Evolutionary conservation across 2,329 filamentous ascomycete genomes (phyloP), one percentile per base, ranked within the genome.

Genomic region (Claviceps sp.): DNA sequence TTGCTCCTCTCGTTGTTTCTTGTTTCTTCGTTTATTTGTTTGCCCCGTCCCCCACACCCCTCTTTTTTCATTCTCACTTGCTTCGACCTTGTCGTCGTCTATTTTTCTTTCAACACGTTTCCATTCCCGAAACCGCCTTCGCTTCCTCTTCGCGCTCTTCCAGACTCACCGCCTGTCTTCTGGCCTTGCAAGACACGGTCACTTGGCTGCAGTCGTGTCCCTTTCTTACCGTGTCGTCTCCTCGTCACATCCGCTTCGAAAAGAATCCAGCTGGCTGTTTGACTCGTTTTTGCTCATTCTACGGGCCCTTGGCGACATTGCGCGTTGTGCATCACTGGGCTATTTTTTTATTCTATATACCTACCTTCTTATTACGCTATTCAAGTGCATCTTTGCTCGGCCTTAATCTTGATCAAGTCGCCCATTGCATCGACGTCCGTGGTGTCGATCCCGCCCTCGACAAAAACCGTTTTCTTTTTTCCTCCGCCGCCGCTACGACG

Each of bases 401-500:
- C 45, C 51, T 51, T 51, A 46, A 50, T 50, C 40, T 34, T 38
- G 4, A 22, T 36, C 37, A 40, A 34, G 41, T 49, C 48, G 24
- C n/a, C 37, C 44, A 11, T 36, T 42, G 47, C 46, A n/a, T n/a
- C 34, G 9, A 42, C 20, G 20, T 36, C 30, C 11, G 24, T 43
- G 57, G 59, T 62, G 59, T 65, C 62, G 61, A 64, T 59, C 59
- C 54, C 30, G 55, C 22, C 37, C 36, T 41, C 37, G 11, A 41
- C 37, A 22, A n/a, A 60, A 58, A 47, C 55, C 55, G 57, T 58
- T 60, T 20, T 44, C 13, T 59, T 60, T 60, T 34, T 38, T 63
- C 66, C 69, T 72, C 67, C 67, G 70, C 68, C 68, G 70, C 70
- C 63, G 59, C 5, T 24, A 52, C 41, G 45, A 43, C 11, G 56